Base-by-base conservation (phyloP, 1,139 yeast species). In the Sugiyamaella castrensis region DNA sequence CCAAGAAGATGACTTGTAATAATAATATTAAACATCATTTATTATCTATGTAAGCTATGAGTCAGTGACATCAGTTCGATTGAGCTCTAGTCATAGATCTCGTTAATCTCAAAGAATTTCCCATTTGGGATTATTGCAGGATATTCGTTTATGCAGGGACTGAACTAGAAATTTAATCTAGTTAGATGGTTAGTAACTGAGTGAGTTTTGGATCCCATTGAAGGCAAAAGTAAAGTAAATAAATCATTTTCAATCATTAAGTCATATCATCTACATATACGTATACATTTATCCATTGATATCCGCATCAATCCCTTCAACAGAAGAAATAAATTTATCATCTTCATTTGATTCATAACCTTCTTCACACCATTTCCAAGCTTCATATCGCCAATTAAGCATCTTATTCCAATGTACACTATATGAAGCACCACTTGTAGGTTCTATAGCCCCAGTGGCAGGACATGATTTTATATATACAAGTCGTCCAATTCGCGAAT, bases 351-450 rank as follows among this genome's bases (percentile, higher is more conserved):
- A 29, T n/a, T 39, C 52, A 13, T 46, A 43, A 13, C 47, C 51
- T 11, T 38, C 36, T 10, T 27, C n/a, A 27, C 70, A 51, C 85
- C 87, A 84, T 60, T 76, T 79, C 81, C 87, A 87, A 1, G 82
- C 86, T 54, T 85, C 91, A 61, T 80, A 87, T 47, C 79, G 82
- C 79, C 96, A 91, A 62, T 89, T 89, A 50, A 89, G 73, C 8
- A 81, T 79, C 52, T 79, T 73, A 48, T 84, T 76, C 56, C 82
- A 81, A 47, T 95, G 97, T 46, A 92, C 74, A 55, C 84, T 82
- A 59, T 84, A 86, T 4, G 83, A 78, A 34, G 81, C 77, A 12
- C 85, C 89, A 51, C 89, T 75, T 1, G 74, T 74, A 1, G 76
- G 74, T 33, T 73, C 75, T 33, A 83, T 70, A 0, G 78, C 79